phyloP scores from a whole-genome alignment of 345 rosid species.

The Hibiscus syriacus region DNA sequence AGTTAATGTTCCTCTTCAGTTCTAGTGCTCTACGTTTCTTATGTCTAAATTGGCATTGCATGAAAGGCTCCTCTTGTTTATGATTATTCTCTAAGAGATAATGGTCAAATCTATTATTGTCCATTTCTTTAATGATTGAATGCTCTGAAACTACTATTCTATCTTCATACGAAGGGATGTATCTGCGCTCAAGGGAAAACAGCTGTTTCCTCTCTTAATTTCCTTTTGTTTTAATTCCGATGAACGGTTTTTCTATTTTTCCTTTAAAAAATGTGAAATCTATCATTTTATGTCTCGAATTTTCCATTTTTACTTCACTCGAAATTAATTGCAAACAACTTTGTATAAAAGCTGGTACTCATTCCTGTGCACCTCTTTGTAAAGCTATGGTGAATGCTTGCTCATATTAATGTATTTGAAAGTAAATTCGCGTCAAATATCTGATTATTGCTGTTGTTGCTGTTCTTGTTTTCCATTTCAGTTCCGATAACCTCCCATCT shows the following conservation, averaged over 20 bases:
- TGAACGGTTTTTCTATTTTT: too few species aligned
- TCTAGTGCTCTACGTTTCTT: not conserved
- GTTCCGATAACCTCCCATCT: too few species aligned
- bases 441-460: too few species aligned
- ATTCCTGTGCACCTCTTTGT: too few species aligned
- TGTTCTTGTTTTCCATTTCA: too few species aligned
- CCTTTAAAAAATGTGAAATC: too few species aligned
- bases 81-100: not conserved
- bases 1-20: not conserved
- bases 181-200: not conserved
- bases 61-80: not conserved
- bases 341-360: not conserved
- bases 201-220: not conserved
- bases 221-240: not conserved
- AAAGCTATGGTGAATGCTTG: too few species aligned
- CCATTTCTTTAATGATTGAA: not conserved
- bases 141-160: not conserved
- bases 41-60: constrained; percentile 9
- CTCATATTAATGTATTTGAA: too few species aligned
- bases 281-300: too few species aligned
- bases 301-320: not conserved
- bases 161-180: not conserved
- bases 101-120: not conserved
- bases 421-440: too few species aligned
- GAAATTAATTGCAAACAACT: not conserved